Base-by-base conservation (phyloP, 805 yeast genomes). In the Saccharomyces eubayanus region DNA sequence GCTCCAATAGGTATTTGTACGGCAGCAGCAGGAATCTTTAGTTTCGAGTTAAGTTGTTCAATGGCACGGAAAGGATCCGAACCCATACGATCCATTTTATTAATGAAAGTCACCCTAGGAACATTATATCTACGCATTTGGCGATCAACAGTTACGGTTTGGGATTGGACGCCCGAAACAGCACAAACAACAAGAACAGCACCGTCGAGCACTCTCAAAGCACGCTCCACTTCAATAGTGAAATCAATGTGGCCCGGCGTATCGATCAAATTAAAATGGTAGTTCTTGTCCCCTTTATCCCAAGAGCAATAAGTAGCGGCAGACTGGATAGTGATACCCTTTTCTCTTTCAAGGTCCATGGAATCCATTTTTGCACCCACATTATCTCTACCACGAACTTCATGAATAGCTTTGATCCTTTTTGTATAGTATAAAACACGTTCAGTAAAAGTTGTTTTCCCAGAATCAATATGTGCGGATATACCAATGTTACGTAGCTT, bases 281-380 rank as follows among this genome's bases (percentile, higher is more conserved):
- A 92, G 57, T 78, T 77, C 57, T 77, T 71, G 47, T 74, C 70
- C 53, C 80, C 84, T 67, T 87, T 88, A 55, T 85, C 85, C 99
- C 99, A 94, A 50, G 95, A 85, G 77, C 98, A 92, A 75, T 88
- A 94, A 1, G 99, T 94, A 36, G 99, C 99, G 58, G 99, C 99
- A 56, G 97, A 89, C 74, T 94, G 99, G 69, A 94, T 94, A 51
- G 99, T 94, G 67, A 94, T 94, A 72, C 99, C 99, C 70, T 94
- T 94, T 72, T 94, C 99, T 70, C 99, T 84, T 74, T 94, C 99
- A 61, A 94, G 78, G 63, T 94, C 99, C 99, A 94, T 94, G 57
- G 91, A 92, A 72, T 94, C 99, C 99, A 94, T 94, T 75, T 91
- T 94, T 53, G 99, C 99, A 57, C 99, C 99, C 55, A 94, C 98